A percentile compares a stretch with the other conserved stretches of the same genome.
phyloP scores from a whole-genome alignment of 306 rosid genomes.

The Cicer cuneatum region DNA sequence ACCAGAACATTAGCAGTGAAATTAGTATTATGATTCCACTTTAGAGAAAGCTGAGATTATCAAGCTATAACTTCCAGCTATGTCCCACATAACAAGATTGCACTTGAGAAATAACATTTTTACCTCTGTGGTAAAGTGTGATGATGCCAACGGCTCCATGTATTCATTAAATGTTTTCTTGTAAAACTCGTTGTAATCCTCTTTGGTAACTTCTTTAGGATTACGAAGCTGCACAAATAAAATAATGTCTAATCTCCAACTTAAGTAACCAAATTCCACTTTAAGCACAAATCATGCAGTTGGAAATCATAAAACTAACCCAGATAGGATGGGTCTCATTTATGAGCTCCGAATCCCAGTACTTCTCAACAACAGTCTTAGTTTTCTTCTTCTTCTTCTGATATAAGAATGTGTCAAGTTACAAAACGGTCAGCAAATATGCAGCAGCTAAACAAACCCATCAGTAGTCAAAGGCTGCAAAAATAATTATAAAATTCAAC shows the following conservation, averaged over 20 bases:
- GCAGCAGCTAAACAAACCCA: constrained; percentile 25
- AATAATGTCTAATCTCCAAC: constrained; percentile 24
- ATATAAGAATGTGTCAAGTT: constrained; percentile 25
- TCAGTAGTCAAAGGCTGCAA: not conserved
- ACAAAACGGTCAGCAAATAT: constrained; percentile 34
- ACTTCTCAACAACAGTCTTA: constrained; percentile 85
- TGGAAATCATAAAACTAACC: constrained; percentile 58
- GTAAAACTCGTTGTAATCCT: constrained; percentile 96
- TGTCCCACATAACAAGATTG: too few relatives aligned
- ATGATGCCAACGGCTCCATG: constrained; percentile 91
- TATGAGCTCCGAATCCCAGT: constrained; percentile 97
- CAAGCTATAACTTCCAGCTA: constrained; percentile 13
- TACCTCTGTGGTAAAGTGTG: constrained; percentile 98
- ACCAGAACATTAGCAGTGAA: constrained; percentile 20
- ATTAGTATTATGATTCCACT: constrained; percentile 18
- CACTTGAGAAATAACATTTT: not conserved
- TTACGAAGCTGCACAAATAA: constrained; percentile 83
- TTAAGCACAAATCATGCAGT: constrained; percentile 21
- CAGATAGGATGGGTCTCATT: constrained; percentile 97
- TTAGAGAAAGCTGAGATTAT: not conserved
- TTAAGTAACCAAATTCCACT: not conserved
- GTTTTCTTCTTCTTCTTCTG: constrained; percentile 96
- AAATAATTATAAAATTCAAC: too few relatives aligned
- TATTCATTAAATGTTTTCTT: constrained; percentile 85
- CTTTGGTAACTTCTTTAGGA: constrained; percentile 84